These are phyloP conservation scores for Yamadazyma dendronema DNA, from an alignment of 1,139 yeast genomes.

Conservation along the genomic window DNA sequence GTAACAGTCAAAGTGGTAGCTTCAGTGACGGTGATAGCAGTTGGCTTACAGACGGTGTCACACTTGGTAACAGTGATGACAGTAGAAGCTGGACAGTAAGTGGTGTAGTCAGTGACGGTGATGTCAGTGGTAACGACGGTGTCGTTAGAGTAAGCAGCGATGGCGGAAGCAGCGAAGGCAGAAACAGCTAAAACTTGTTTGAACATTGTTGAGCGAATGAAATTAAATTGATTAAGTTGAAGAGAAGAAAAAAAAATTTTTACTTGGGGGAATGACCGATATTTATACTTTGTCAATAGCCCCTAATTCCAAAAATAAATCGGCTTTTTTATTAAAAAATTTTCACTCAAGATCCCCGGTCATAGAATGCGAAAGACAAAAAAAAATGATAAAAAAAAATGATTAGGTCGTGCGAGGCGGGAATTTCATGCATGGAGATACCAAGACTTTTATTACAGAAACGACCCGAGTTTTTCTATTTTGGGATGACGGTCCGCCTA, in stretches of 20 bases:
- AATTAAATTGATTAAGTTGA: slow-evolving; percentile 2
- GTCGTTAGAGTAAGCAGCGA: slow-evolving; percentile 39
- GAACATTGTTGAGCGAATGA: slow-evolving; percentile 38
- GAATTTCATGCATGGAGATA: neutral
- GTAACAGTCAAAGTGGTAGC: slow-evolving; percentile 46
- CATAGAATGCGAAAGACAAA: slow-evolving; percentile 1
- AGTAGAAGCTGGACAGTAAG: slow-evolving; percentile 45
- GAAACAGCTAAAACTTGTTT: slow-evolving; percentile 36
- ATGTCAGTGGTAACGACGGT: slow-evolving; percentile 34
- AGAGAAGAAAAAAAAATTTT: slow-evolving; percentile 1
- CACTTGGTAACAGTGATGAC: slow-evolving; percentile 40
- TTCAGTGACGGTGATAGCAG: slow-evolving; percentile 38
- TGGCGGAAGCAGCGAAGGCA: slow-evolving; percentile 36
- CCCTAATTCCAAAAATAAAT: neutral
- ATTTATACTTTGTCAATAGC: slow-evolving; percentile 9
- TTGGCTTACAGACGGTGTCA: slow-evolving; percentile 23
- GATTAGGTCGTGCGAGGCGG: neutral
- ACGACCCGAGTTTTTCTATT: neutral
- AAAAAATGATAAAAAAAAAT: too few relatives aligned
- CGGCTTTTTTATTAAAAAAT: neutral
- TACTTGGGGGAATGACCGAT: slow-evolving; percentile 1
- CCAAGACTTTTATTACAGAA: neutral
- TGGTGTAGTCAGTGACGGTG: slow-evolving; percentile 44
- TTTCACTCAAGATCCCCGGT: slow-evolving; percentile 2
- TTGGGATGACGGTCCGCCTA: neutral